Evolutionary conservation across 2,329 filamentous ascomycete genomes (phyloP), one percentile per base, ranked within the genome.

Genomic region (Didymella arachidicola): DNA sequence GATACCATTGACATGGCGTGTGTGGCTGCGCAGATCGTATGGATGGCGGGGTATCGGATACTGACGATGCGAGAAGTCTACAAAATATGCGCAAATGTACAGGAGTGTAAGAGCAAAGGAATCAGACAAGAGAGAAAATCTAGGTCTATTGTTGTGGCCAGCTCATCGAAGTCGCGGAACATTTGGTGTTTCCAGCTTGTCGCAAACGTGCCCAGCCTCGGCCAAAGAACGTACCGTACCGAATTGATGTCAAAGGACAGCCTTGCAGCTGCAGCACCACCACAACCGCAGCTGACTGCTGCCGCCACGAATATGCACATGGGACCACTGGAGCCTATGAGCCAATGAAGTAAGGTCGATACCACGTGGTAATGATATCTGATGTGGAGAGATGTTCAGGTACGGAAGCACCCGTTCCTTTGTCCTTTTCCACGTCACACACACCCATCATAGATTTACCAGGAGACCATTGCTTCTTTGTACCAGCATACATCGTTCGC

Each of bases 1-100:
- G 71, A 72, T 64, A 75, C 55, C 55, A 76, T 69, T 51, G 70
- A 68, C 72, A 76, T 76, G 60, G 43, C 62, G 55, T 27, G 16
- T 49, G 41, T 54, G 53, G 43, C 16, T 53, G 36, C 30, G 22
- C 41, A 43, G 39, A 43, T 43, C 41, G 41, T 43, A 25, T 18
- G 41, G 26, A 25, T 45, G 25, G 19, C 25, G 39, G 34, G 27
- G 39, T 52, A 49, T 19, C 27, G 47, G 38, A 32, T 39, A 38
- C 14, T 19, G 12, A 52, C 16, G 26, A 27, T 45, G 38, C 11
- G 41, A n/a, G 26, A 25, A 19, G 4, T 16, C 27, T 25, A 27
- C 3, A 18, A 11, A 30, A 32, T 38, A 18, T n/a, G 47, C 27
- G 48, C 43, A 32, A 46, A 38, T 41, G 7, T 44, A 32, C 16